These are phyloP conservation scores for Crithidia sp. DNA, from an alignment of 208 protist species.

Conservation along the genomic window DNA sequence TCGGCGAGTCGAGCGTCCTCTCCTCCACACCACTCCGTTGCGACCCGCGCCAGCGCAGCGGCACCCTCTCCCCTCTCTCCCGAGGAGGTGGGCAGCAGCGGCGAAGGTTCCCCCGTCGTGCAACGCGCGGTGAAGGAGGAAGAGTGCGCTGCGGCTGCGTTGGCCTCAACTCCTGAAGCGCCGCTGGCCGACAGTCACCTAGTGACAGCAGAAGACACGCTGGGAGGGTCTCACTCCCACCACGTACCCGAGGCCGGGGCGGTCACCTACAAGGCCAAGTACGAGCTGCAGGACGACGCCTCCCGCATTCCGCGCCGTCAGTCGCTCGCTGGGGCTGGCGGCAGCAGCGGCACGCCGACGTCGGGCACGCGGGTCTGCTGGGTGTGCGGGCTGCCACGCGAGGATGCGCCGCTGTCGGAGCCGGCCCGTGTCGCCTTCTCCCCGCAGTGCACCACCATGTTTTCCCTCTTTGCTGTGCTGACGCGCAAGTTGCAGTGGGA, in stretches of 20 bases:
- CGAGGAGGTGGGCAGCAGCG: no score
- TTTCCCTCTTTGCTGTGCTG: conserved; percentile 45
- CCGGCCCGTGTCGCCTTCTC: conserved; percentile 34
- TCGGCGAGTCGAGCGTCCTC: background rate
- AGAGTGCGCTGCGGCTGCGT: no score
- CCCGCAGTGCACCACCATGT: conserved; percentile 37
- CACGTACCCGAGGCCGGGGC: background rate
- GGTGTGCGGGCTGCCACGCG: conserved; percentile 16
- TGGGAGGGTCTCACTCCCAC: background rate
- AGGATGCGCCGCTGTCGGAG: conserved; percentile 5
- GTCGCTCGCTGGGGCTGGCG: background rate
- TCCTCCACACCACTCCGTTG: background rate
- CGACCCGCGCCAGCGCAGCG: background rate
- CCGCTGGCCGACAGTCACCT: background rate
- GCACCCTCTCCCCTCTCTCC: background rate
- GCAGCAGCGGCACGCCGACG: background rate
- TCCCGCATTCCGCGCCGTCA: background rate
- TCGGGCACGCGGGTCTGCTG: conserved; percentile 25
- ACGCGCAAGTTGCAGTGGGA: conserved; percentile 66
- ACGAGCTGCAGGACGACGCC: conserved; percentile 13
- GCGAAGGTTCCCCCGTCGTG: no score
- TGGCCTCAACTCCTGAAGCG: no score
- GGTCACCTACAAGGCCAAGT: conserved; percentile 11
- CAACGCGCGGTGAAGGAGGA: no score
- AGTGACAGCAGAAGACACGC: background rate